Evolutionary conservation across 768 basidiomycete species (phyloP).

Genomic region (Leccinum incarnatum): DNA sequence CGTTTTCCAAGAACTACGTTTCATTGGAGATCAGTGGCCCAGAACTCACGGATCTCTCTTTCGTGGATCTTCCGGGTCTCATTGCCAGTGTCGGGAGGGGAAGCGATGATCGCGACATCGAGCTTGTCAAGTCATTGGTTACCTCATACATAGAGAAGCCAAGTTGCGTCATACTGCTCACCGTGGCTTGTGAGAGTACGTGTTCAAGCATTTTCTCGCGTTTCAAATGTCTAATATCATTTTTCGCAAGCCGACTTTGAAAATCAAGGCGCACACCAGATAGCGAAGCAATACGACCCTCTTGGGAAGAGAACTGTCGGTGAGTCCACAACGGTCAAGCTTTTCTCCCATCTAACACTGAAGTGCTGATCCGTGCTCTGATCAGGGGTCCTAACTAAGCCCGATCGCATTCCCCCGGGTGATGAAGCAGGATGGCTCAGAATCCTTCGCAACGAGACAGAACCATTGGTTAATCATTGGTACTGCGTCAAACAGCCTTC

Average conservation of each 20-base stretch:
- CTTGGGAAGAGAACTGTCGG: slow-evolving; percentile 69
- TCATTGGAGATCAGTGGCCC: slow-evolving; percentile 58
- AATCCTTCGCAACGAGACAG: slow-evolving; percentile 53
- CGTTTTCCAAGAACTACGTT: slow-evolving; percentile 57
- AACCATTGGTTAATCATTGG: slow-evolving; percentile 29
- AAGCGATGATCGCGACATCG: slow-evolving; percentile 55
- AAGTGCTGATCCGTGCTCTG: neutral
- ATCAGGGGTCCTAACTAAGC: slow-evolving; percentile 56
- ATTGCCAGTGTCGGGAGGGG: slow-evolving; percentile 53
- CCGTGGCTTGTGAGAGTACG: slow-evolving; percentile 47
- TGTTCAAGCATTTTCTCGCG: neutral
- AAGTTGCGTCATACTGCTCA: slow-evolving; percentile 67
- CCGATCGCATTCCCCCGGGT: slow-evolving; percentile 50
- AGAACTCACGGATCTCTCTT: slow-evolving; percentile 60
- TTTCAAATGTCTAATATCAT: slow-evolving; percentile 34
- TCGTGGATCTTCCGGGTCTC: slow-evolving; percentile 63
- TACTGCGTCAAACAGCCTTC: slow-evolving; percentile 44
- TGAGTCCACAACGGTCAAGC: slow-evolving; percentile 42
- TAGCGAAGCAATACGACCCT: slow-evolving; percentile 60
- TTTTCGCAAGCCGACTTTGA: slow-evolving; percentile 69
- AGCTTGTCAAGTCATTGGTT: slow-evolving; percentile 58
- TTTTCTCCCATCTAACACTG: slow-evolving; percentile 42
- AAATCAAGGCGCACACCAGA: slow-evolving; percentile 70
- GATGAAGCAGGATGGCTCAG: slow-evolving; percentile 45
- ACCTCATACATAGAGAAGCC: slow-evolving; percentile 58